Base-by-base conservation (phyloP, 2,329 filamentous ascomycete species). In the Colletotrichum destructivum region DNA sequence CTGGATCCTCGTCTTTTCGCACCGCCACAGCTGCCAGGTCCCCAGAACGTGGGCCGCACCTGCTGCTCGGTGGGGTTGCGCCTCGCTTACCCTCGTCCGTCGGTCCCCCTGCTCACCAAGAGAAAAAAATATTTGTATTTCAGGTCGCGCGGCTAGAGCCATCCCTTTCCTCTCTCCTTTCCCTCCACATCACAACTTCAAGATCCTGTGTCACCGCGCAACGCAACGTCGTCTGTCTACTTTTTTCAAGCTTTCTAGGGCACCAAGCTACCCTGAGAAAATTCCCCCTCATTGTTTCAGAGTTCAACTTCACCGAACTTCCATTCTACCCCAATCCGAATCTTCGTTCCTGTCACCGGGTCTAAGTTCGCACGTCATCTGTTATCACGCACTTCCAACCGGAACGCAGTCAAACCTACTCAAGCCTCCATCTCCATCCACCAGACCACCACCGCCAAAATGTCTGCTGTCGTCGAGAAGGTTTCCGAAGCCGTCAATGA, bases 381-480 rank as follows among this genome's bases (percentile, higher is more conserved):
- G 57, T 84, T 83, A 85, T 84, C 86, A 85, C 84, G 81, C 83
- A 83, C 77, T 76, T 66, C 79, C 79, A 87, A 38, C 82, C 84
- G 81, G 54, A 62, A 71, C 75, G 78, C 76, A 77, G 65, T 77
- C 79, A 79, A 81, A 80, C 73, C 68, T 66, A 74, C 74, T 66
- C 75, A 74, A 75, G 55, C 64, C 82, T 82, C 77, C 76, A 79
- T 73, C 77, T 77, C 76, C 75, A 74, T 81, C 79, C 80, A 83
- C 79, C 80, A 83, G 70, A 69, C 78, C 79, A 81, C 78, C 79
- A 82, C 81, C 69, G 69, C 85, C 87, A 94, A 86, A 85, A 98
- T 98, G 96, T 97, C 95, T 93, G 88, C 89, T 88, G 83, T 87
- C 84, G 89, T 89, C 87, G 92, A 94, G 85, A 92, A 93, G 84